Evolutionary conservation across 2,329 filamentous ascomycete genomes (phyloP).

Genomic region (Didymella glomerata): DNA sequence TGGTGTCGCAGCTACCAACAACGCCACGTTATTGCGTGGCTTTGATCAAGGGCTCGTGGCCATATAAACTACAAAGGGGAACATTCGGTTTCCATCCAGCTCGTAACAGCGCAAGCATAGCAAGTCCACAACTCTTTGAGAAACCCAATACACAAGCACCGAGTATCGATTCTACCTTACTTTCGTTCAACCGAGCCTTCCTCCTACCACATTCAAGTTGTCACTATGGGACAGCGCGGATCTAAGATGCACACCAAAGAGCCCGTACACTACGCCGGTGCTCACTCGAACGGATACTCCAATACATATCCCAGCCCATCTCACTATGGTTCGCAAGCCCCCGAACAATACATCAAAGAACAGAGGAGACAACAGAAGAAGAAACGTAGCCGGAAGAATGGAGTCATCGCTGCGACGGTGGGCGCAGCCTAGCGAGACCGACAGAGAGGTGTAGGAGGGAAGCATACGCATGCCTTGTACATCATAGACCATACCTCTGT

Average conservation of each 20-base stretch:
- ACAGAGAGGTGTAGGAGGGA: neutral
- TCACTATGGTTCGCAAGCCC: neutral
- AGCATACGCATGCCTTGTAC: neutral
- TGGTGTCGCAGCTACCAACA: neutral
- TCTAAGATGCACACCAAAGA: constrained; percentile 7
- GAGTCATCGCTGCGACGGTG: constrained; percentile 10
- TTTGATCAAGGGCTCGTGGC: neutral
- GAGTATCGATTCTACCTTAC: too few relatives aligned
- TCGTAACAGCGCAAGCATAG: neutral
- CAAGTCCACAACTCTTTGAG: neutral
- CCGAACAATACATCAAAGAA: neutral
- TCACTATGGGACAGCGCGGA: constrained; percentile 11
- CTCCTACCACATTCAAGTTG: neutral
- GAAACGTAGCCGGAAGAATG: constrained; percentile 5
- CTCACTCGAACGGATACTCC: neutral
- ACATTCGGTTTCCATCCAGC: neutral
- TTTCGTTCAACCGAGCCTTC: too few relatives aligned
- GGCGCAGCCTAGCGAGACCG: constrained; percentile 2
- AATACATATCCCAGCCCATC: neutral
- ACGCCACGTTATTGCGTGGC: neutral
- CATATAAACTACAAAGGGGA: neutral
- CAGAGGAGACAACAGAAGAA: constrained; percentile 6
- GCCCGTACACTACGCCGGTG: neutral
- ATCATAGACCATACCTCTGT: neutral
- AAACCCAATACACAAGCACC: neutral